phyloP scores from a whole-genome alignment of 108 stramenopile genomes.

The Pelagomonas calceolata region DNA sequence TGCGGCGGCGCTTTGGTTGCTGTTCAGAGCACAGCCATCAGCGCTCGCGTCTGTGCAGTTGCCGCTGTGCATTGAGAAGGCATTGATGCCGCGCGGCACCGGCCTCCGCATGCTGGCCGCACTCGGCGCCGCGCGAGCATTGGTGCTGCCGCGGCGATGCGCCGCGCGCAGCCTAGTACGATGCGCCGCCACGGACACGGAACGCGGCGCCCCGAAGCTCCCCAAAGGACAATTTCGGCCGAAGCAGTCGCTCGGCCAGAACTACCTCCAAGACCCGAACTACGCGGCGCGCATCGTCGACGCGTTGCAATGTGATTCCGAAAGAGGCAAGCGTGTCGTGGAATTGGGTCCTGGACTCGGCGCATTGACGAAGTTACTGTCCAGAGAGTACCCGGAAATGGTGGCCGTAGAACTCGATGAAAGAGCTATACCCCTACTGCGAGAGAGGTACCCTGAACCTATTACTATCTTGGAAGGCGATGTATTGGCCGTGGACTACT shows the following conservation, averaged over 20 bases:
- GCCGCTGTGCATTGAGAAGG: too few relatives aligned
- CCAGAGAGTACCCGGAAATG: constrained; percentile 60
- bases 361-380: constrained; percentile 72
- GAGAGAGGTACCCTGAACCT: constrained; percentile 45
- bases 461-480: constrained; percentile 45
- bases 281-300: constrained; percentile 80
- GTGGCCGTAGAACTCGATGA: constrained; percentile 88
- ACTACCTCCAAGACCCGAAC: constrained; percentile 83
- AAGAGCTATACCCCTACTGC: constrained; percentile 66
- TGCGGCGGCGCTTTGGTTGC: too few relatives aligned
- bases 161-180: too few relatives aligned
- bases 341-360: constrained; percentile 67
- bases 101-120: too few relatives aligned
- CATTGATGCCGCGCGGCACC: too few relatives aligned
- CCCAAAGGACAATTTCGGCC: constrained; percentile 26
- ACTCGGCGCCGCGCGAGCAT: too few relatives aligned
- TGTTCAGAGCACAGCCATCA: too few relatives aligned
- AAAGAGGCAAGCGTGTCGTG: constrained; percentile 17
- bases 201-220: too few relatives aligned
- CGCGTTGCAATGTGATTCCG: constrained; percentile 67
- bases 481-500: constrained; percentile 79
- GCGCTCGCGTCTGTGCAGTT: too few relatives aligned
- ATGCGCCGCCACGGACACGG: too few relatives aligned
- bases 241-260: constrained; percentile 93
- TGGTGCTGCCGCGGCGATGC: too few relatives aligned